These are phyloP conservation scores for Claviceps arundinis DNA, from an alignment of 2,329 filamentous ascomycete genomes.

Conservation along the genomic window DNA sequence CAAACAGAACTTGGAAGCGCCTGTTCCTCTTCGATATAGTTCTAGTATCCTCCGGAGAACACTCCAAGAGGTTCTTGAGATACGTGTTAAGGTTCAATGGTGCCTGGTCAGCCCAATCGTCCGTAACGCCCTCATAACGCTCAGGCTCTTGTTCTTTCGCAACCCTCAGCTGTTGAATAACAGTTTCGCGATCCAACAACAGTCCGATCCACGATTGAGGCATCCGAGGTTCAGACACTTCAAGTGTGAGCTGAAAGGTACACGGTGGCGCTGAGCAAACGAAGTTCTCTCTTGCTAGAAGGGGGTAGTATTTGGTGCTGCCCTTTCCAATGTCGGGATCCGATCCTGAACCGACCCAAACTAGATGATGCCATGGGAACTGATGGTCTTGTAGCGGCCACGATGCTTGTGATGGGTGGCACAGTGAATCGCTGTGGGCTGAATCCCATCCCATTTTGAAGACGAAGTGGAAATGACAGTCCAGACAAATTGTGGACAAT, in stretches of 20 bases:
- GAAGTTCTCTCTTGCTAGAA: slow-evolving; percentile 24
- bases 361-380: slow-evolving; percentile 27
- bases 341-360: slow-evolving; percentile 20
- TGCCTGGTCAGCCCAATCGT: slow-evolving; percentile 27
- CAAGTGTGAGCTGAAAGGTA: slow-evolving; percentile 29
- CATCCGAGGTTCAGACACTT: slow-evolving; percentile 37
- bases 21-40: slow-evolving; percentile 45
- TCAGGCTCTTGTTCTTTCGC: slow-evolving; percentile 32
- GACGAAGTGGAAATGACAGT: slow-evolving; percentile 29
- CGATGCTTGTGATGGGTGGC: slow-evolving; percentile 17
- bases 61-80: slow-evolving; percentile 33
- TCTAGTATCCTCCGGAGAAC: slow-evolving; percentile 21
- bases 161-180: slow-evolving; percentile 24
- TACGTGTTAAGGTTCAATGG: slow-evolving; percentile 37
- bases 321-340: slow-evolving; percentile 13
- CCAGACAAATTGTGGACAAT: slow-evolving; percentile 25
- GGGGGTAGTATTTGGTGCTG: slow-evolving; percentile 24
- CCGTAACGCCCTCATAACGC: slow-evolving; percentile 30
- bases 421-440: slow-evolving; percentile 15
- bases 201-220: slow-evolving; percentile 26
- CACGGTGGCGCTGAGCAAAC: slow-evolving; percentile 30
- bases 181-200: slow-evolving; percentile 32
- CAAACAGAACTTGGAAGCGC: slow-evolving; percentile 40
- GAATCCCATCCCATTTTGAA: slow-evolving; percentile 24
- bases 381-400: slow-evolving; percentile 22